These are phyloP conservation scores for Starmerella vitae DNA, from an alignment of 805 yeast genomes.

Conservation along the genomic window DNA sequence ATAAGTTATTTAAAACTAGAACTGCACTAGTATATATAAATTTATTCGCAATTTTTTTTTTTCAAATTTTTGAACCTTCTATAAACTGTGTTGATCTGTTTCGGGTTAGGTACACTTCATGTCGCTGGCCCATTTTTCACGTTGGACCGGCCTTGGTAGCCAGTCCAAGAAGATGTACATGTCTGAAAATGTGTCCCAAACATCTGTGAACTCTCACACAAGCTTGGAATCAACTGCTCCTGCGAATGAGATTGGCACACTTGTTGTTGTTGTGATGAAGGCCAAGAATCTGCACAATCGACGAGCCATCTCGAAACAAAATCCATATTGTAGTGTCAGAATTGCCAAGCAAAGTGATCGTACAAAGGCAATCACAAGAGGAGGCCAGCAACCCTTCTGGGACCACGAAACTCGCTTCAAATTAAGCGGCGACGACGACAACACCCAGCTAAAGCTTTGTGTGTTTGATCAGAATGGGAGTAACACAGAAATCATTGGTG, in stretches of 20 bases:
- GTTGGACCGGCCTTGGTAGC: not conserved
- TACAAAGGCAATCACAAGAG: slow-evolving; percentile 65
- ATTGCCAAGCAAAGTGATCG: slow-evolving; percentile 70
- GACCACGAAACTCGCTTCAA: slow-evolving; percentile 30
- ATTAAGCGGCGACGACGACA: slow-evolving; percentile 25
- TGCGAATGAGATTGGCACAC: slow-evolving; percentile 32
- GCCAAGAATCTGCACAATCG: slow-evolving; percentile 81
- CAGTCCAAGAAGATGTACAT: not conserved
- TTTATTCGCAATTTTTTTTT: no score
- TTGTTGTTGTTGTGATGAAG: slow-evolving; percentile 63
- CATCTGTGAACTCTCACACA: not conserved
- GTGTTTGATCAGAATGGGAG: slow-evolving; percentile 74
- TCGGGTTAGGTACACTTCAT: no score
- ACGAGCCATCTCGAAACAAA: slow-evolving; percentile 79
- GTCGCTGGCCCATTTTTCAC: not conserved
- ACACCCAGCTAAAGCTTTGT: slow-evolving; percentile 52
- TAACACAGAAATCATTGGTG: slow-evolving; percentile 69
- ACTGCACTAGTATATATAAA: no score
- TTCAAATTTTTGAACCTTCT: no score
- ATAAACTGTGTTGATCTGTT: no score
- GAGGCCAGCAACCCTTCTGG: slow-evolving; percentile 92
- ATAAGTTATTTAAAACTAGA: no score
- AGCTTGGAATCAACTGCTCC: not conserved
- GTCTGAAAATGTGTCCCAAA: not conserved
- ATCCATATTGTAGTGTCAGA: slow-evolving; percentile 75